A percentile compares a stretch with the other conserved stretches of the same genome.
Conservation (phyloP, 2,329 filamentous ascomycete species). For the Apiospora rasikravindrae region DNA sequence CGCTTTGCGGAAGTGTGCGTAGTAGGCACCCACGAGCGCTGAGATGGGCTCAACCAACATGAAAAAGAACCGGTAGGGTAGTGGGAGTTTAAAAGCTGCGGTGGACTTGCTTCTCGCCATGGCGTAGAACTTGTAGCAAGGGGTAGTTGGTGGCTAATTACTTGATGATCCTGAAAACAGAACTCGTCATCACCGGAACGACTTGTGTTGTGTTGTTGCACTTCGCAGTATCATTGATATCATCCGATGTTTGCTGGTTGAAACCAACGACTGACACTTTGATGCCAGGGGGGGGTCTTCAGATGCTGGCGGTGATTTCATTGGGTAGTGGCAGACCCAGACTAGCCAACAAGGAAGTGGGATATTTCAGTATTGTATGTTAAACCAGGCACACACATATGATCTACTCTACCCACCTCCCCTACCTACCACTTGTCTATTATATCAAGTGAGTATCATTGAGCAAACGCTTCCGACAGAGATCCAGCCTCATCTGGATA, state of each 20-base stretch:
- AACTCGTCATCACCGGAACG: neutral
- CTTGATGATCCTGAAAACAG: neutral
- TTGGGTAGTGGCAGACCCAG: neutral
- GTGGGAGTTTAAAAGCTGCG: conserved; percentile 54
- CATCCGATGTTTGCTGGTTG: neutral
- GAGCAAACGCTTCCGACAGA: neutral
- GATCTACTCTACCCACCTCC: neutral
- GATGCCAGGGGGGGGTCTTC: neutral
- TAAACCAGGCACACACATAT: neutral
- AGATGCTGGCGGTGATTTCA: neutral
- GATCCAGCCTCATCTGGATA: neutral
- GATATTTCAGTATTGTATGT: neutral
- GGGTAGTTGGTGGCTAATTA: neutral
- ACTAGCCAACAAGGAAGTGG: neutral
- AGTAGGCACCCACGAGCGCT: conserved; percentile 58
- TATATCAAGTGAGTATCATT: neutral
- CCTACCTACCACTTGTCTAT: neutral
- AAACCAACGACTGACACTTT: neutral
- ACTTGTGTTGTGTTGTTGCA: neutral
- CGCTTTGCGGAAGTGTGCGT: conserved; percentile 53
- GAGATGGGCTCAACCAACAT: conserved; percentile 70
- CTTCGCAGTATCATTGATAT: neutral
- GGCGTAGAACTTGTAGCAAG: neutral
- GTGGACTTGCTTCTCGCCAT: conserved; percentile 21
- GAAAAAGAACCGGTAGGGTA: conserved; percentile 74